Evolutionary conservation across 257 asterid species (phyloP).

Genomic region (Gentiana dahurica): DNA sequence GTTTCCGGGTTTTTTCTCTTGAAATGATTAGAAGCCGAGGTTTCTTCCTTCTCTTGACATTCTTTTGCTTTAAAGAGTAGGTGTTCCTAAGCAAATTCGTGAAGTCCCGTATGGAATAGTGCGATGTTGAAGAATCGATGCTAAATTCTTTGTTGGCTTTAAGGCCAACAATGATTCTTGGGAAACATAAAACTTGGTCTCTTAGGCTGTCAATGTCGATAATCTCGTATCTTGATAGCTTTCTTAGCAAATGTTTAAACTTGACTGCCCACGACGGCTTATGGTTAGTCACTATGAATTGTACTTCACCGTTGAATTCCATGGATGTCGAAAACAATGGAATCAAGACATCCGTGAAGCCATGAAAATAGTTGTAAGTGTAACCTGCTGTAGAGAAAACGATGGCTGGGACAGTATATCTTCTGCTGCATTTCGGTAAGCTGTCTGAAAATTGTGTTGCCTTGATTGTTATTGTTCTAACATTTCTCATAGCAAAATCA

Average conservation of each 20-base stretch:
- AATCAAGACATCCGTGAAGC: slow-evolving; percentile 40
- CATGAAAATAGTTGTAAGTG: slow-evolving; percentile 48
- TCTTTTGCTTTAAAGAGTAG: slow-evolving; percentile 22
- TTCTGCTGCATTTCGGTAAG: slow-evolving; percentile 30
- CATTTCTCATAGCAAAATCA: slow-evolving; percentile 16
- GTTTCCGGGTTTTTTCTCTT: slow-evolving; percentile 23
- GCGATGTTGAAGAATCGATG: slow-evolving; percentile 18
- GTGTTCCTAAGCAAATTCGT: slow-evolving; percentile 23
- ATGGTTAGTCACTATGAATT: slow-evolving; percentile 27
- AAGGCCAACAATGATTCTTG: slow-evolving; percentile 36
- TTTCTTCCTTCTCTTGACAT: neutral
- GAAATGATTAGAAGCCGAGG: slow-evolving; percentile 44
- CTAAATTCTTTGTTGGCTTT: slow-evolving; percentile 25
- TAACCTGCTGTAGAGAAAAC: slow-evolving; percentile 44
- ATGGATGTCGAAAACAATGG: slow-evolving; percentile 40
- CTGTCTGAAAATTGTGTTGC: neutral
- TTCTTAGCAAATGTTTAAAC: slow-evolving; percentile 16
- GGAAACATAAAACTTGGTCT: slow-evolving; percentile 28
- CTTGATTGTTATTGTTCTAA: slow-evolving; percentile 13
- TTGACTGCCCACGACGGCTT: slow-evolving; percentile 22
- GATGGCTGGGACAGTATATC: slow-evolving; percentile 28
- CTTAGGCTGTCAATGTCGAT: slow-evolving; percentile 25
- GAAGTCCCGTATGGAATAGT: slow-evolving; percentile 29
- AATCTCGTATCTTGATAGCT: slow-evolving; percentile 28
- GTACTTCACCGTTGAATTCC: slow-evolving; percentile 22